Base-by-base conservation (phyloP, 1,284 basidiomycete species). In the Ganoderma resinaceum region DNA sequence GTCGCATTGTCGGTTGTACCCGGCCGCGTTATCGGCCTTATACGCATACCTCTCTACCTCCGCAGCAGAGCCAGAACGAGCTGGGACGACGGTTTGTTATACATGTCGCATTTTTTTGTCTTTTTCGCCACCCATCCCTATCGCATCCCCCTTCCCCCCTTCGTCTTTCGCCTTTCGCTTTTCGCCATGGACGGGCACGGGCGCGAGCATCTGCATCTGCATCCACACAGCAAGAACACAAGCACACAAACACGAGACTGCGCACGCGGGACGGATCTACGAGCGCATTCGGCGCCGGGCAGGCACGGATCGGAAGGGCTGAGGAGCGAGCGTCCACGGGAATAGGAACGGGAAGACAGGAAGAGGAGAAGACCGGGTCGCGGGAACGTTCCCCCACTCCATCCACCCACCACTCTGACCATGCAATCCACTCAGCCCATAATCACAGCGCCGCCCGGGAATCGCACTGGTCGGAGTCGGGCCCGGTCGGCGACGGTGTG, bases 41-140 rank as follows among this genome's bases (percentile, higher is more conserved):
- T 33, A 55, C 16, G 52, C 52, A 55, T 55, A 55, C 52, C 52
- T 55, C 52, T 29, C 31, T 55, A 55, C 52, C 52, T 55, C 52
- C 29, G 14, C 52, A 46, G 43, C 43, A n/a, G 43, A 9, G 18
- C 3, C 37, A 49, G 20, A n/a, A 49, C 2, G 52, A 33, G 31
- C 52, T 55, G 5, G 26, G 7, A 33, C 29, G 52, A 55, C 31
- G 52, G 52, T 55, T 55, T 55, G 29, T 20, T 33, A 7, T 55
- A 55, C 52, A 55, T 55, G 29, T 33, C 29, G 52, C 52, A 55
- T 33, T 20, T 33, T 31, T 55, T 33, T 20, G 8, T 1, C 43
- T n/a, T 7, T 23, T 11, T 6, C 11, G 37, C 37, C n/a, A 46
- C 8, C n/a, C 9, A n/a, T 23, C 49, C 23, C 23, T 26, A 43